Evolutionary conservation across 2,329 filamentous ascomycete genomes (phyloP), one percentile per base, ranked within the genome.

Genomic region (Epichloe coenophiala): DNA sequence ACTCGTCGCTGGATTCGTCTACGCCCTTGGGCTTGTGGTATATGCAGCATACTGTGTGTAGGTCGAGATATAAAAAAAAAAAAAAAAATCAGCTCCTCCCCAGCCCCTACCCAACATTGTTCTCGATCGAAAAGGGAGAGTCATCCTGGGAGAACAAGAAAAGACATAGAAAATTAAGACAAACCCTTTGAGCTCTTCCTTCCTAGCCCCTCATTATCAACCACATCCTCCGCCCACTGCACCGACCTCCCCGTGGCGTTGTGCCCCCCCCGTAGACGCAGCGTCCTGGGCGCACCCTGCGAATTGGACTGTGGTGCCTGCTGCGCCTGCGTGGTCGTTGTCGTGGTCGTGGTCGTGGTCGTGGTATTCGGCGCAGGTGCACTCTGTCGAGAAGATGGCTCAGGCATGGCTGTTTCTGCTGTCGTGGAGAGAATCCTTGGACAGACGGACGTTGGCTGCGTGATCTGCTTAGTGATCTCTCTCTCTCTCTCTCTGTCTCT

Each of bases 201-300:
- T 7, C 89, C 89, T 66, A 97, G 77, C 4, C 88, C 88, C 68
- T 98, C 93, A 62, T 98, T 98, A 68, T 98, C 90, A 3, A 98
- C 75, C 6, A 96, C 90, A 61, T 88, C 85, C 61, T 93, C 87
- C 6, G 88, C 88, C 93, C 93, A 98, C 66, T 86, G 83, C 51
- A 98, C 93, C 46, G 80, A 81, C 48, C 83, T 75, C 17, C 71
- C 66, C 27, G 69, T 67, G 0, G 70, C 59, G 13, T 63, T 59
- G 51, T 72, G 70, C 1, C 69, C 71, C 43, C 77, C 78, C 41
- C 75, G 71, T 43, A 81, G 67, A 12, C 74, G 74, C 38, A 81
- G 64, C 51, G 77, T 72, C 21, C 61, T 59, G 6, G 63, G 60
- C 3, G 71, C 53, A 9, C 61, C 52, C 23, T 53, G 57, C 33